A percentile compares a stretch with the other conserved stretches of the same genome.
Conservation (phyloP, 2,329 filamentous ascomycete genomes). For the Periconia sp. region DNA sequence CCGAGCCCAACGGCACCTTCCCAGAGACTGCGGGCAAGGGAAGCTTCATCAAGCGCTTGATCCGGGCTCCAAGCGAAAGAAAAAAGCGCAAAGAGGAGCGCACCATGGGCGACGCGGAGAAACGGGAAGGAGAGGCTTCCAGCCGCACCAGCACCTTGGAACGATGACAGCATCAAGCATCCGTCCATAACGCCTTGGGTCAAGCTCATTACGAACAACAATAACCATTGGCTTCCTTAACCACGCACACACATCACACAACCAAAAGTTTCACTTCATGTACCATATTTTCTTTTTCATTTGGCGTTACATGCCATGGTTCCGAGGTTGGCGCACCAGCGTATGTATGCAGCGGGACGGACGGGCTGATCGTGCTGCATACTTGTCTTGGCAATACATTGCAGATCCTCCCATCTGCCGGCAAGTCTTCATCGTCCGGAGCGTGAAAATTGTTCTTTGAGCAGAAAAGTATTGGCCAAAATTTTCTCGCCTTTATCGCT, state of each 20-base stretch:
- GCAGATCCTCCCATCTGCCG: background rate
- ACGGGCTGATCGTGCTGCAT: constrained; percentile 13
- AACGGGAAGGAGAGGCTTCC: constrained; percentile 18
- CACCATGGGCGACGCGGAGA: constrained; percentile 31
- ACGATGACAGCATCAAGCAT: constrained; percentile 18
- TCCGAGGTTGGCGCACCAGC: constrained; percentile 2
- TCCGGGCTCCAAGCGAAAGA: constrained; percentile 49
- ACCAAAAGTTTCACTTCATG: constrained; percentile 15
- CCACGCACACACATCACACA: background rate
- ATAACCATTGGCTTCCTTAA: too few species aligned
- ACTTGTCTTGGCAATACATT: constrained; percentile 8
- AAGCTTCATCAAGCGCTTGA: constrained; percentile 46
- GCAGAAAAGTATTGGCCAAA: too few species aligned
- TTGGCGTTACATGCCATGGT: constrained; percentile 7
- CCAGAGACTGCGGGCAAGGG: constrained; percentile 35
- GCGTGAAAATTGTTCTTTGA: background rate
- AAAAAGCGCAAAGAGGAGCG: constrained; percentile 39
- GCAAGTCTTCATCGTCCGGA: background rate
- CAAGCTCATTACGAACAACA: constrained; percentile 20
- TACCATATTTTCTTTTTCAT: constrained; percentile 18
- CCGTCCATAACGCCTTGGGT: constrained; percentile 13
- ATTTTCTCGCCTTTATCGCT: background rate
- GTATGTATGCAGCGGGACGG: constrained; percentile 6
- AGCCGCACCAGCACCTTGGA: constrained; percentile 43
- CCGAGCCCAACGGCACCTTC: constrained; percentile 30